These are phyloP conservation scores for Arthrobotrys sinensis DNA, from an alignment of 2,329 filamentous ascomycete species.

Conservation along the genomic window DNA sequence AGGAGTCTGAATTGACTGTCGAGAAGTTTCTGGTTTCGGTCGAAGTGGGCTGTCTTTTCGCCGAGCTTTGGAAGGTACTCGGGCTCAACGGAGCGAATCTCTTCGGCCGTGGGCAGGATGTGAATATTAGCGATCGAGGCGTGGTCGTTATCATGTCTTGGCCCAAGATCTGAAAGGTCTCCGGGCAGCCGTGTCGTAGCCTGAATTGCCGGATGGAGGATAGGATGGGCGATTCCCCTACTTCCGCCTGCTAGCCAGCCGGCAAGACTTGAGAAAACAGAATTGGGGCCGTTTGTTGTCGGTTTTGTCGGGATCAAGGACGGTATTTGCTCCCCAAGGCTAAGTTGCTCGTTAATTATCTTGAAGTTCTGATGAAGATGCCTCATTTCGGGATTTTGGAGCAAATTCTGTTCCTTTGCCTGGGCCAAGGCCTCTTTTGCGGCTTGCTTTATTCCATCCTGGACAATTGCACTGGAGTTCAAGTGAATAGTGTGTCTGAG, in stretches of 20 bases:
- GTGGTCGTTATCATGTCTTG: conserved; percentile 65
- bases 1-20: conserved; percentile 65
- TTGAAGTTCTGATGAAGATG: conserved; percentile 56
- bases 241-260: conserved; percentile 25
- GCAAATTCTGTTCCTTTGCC: conserved; percentile 59
- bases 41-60: conserved; percentile 63
- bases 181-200: conserved; percentile 63
- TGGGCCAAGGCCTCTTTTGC: conserved; percentile 62
- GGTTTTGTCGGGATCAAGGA: conserved; percentile 45
- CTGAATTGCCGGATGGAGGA: conserved; percentile 41
- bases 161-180: conserved; percentile 62
- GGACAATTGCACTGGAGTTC: conserved; percentile 63
- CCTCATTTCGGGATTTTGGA: conserved; percentile 61
- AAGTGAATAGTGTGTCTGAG: conserved; percentile 60
- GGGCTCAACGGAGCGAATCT: conserved; percentile 63
- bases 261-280: conserved; percentile 28
- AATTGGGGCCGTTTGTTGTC: conserved; percentile 15
- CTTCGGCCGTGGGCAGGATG: conserved; percentile 66
- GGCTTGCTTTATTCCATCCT: conserved; percentile 61
- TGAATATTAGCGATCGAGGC: conserved; percentile 65
- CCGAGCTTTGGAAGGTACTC: conserved; percentile 62
- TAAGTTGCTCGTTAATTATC: conserved; percentile 62
- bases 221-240: conserved; percentile 13
- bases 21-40: conserved; percentile 64
- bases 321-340: conserved; percentile 63